Evolutionary conservation across 2,329 filamentous ascomycete genomes (phyloP).

Genomic region (Trichoderma simmonsii): DNA sequence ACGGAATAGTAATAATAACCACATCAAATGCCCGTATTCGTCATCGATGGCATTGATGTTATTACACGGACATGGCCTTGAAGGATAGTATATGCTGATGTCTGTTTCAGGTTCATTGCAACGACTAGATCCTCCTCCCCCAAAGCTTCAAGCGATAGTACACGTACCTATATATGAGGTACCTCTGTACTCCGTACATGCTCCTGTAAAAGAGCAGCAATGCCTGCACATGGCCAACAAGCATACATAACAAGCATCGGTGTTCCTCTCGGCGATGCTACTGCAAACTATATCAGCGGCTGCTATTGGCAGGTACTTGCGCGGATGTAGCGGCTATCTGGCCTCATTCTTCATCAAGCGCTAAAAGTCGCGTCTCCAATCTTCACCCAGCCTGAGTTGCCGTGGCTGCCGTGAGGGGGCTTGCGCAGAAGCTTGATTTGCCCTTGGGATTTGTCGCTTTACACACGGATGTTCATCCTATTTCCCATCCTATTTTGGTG

Average conservation of each 20-base stretch:
- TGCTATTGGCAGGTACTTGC: slow-evolving; percentile 3
- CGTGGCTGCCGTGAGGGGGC: slow-evolving; percentile 29
- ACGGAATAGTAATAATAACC: background rate
- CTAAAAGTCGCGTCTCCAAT: slow-evolving; percentile 20
- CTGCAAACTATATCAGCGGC: background rate
- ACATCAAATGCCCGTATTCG: background rate
- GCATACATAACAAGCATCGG: background rate
- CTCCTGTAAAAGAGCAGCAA: too few relatives aligned
- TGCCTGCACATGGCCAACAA: background rate
- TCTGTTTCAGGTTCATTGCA: background rate
- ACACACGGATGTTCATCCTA: background rate
- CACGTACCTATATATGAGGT: background rate
- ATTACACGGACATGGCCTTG: background rate
- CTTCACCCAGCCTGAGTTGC: slow-evolving; percentile 27
- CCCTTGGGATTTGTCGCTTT: background rate
- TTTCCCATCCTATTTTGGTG: background rate
- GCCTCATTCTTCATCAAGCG: slow-evolving; percentile 18
- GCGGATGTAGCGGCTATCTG: slow-evolving; percentile 31
- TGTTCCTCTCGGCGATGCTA: background rate
- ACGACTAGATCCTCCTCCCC: background rate
- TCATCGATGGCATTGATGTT: background rate
- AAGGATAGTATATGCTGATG: background rate
- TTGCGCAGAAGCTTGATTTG: slow-evolving; percentile 4
- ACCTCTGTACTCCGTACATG: too few relatives aligned
- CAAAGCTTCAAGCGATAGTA: background rate